Percentiles rank a stretch among this genome's conserved stretches.
Evolutionary conservation across 75 land plant species (phyloP).

Genomic region (Chamaecyparis obtusa): DNA sequence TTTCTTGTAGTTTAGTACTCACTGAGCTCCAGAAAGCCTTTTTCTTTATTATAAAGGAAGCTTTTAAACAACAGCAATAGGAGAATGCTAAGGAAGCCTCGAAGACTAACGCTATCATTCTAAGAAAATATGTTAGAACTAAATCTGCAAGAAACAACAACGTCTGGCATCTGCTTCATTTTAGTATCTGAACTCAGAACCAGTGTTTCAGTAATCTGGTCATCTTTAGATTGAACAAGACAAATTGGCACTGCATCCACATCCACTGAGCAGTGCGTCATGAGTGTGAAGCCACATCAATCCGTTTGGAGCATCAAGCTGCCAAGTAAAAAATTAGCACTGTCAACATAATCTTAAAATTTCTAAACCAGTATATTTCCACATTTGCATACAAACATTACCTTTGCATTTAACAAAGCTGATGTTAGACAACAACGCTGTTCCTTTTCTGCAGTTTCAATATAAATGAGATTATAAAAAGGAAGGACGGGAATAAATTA

Average conservation of each 20-base stretch:
- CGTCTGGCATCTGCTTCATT: too few species aligned
- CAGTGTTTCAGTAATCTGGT: too few species aligned
- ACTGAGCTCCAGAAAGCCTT: background rate
- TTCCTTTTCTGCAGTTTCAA: constrained; percentile 44
- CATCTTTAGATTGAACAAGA: too few species aligned
- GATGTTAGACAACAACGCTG: constrained; percentile 48
- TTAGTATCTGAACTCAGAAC: too few species aligned
- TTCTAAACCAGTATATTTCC: constrained; percentile 2
- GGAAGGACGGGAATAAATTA: too few species aligned
- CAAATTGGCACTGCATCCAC: constrained; percentile 10
- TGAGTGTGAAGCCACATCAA: constrained; percentile 58
- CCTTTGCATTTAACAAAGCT: constrained; percentile 53
- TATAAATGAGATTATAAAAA: background rate
- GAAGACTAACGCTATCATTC: too few species aligned
- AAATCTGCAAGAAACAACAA: too few species aligned
- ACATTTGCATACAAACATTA: constrained; percentile 14
- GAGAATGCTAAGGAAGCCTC: too few species aligned
- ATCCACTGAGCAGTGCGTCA: constrained; percentile 73
- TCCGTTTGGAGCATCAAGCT: constrained; percentile 33
- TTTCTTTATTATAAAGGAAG: background rate
- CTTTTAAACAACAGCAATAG: background rate
- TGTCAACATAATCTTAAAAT: too few species aligned
- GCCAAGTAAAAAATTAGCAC: constrained; percentile 22
- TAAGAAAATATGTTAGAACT: too few species aligned
- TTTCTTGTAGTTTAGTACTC: background rate